phyloP scores from a whole-genome alignment of 805 yeast species.

The Wickerhamiella occidentalis region DNA sequence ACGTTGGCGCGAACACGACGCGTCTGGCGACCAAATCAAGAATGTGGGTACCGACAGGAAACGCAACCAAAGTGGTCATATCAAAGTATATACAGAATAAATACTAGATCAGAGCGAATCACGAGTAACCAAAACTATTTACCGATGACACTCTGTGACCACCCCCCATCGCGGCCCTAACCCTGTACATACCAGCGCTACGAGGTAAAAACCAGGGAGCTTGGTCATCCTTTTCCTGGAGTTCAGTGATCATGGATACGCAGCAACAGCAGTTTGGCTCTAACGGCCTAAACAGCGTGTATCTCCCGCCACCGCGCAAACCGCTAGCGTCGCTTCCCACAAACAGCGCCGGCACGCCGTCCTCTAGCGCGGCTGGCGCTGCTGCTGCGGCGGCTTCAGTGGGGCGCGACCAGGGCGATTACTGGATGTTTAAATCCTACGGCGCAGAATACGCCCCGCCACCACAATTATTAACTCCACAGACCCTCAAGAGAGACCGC shows the following conservation, averaged over 20 bases:
- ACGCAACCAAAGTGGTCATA: not conserved
- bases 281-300: constrained; percentile 2
- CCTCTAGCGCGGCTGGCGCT: not conserved
- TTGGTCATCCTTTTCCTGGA: not conserved
- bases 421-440: constrained; percentile 10
- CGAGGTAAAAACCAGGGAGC: not conserved
- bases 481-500: not conserved
- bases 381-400: not conserved
- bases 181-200: constrained; percentile 9
- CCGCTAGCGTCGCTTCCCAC: constrained; percentile 2
- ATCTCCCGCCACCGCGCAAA: constrained; percentile 11
- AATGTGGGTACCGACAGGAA: not conserved
- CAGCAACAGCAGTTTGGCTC: not conserved
- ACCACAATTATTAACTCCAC: constrained; percentile 9
- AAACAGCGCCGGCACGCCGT: not conserved
- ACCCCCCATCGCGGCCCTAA: constrained; percentile 1
- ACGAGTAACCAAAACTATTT: too few species aligned
- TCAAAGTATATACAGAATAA: too few species aligned
- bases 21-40: not conserved
- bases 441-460: constrained; percentile 2
- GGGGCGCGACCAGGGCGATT: constrained; percentile 4
- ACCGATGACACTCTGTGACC: not conserved
- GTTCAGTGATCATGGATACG: not conserved
- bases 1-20: not conserved
- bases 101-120: too few species aligned